Evolutionary conservation across 2,329 filamentous ascomycete genomes (phyloP).

Genomic region (Talaromyces islandicus): DNA sequence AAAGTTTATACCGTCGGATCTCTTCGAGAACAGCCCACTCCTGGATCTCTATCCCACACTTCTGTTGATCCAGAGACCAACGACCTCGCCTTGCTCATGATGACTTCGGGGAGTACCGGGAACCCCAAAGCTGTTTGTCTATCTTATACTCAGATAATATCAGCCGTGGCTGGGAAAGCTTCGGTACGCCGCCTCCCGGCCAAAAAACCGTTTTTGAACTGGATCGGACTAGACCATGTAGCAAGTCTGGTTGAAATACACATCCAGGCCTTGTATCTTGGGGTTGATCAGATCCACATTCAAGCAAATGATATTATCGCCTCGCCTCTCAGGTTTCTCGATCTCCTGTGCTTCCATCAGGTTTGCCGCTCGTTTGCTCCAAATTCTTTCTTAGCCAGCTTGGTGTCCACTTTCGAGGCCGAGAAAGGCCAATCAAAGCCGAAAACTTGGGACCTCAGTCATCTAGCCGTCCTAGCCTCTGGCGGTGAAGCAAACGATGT

Average conservation of each 20-base stretch:
- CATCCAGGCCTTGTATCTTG: slow-evolving; percentile 31
- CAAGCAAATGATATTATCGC: slow-evolving; percentile 24
- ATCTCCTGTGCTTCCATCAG: slow-evolving; percentile 20
- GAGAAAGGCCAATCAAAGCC: not conserved
- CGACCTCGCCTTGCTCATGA: slow-evolving; percentile 34
- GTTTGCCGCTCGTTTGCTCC: slow-evolving; percentile 30
- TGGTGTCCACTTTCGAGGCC: slow-evolving; percentile 8
- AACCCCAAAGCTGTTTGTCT: slow-evolving; percentile 45
- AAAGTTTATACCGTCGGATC: not conserved
- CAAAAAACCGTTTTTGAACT: slow-evolving; percentile 25
- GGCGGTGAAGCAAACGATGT: slow-evolving; percentile 36
- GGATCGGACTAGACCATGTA: slow-evolving; percentile 36
- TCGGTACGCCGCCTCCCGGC: not conserved
- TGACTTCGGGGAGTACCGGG: slow-evolving; percentile 48
- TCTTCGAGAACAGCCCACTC: not conserved
- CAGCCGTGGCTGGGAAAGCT: slow-evolving; percentile 36
- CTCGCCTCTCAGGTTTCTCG: slow-evolving; percentile 24
- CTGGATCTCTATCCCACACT: not conserved
- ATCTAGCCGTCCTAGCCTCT: slow-evolving; percentile 24
- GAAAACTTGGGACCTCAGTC: slow-evolving; percentile 17
- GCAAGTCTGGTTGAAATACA: slow-evolving; percentile 33
- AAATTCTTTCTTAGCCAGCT: slow-evolving; percentile 30
- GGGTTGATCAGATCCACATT: slow-evolving; percentile 43
- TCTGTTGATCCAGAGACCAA: not conserved
- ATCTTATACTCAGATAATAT: slow-evolving; percentile 36